These are phyloP conservation scores for Geopyxis carbonaria DNA, from an alignment of 495 filamentous ascomycete species.

Conservation along the genomic window DNA sequence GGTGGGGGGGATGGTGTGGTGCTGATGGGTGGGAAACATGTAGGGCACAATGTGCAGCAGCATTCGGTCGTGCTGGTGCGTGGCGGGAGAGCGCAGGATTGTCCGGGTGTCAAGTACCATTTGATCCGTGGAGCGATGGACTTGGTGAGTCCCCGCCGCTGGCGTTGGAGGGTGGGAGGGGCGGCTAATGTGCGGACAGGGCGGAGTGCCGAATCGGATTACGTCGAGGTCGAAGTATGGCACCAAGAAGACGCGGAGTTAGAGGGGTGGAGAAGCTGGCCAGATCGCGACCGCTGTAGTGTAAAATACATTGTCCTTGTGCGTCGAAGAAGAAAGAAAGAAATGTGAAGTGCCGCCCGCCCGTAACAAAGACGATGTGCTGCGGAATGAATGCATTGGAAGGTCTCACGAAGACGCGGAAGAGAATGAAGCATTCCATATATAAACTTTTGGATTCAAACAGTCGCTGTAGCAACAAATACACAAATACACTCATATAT, in stretches of 20 bases:
- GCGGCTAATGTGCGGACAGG: conserved; percentile 33
- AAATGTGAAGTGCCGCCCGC: too few species aligned
- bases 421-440: too few species aligned
- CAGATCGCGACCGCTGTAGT: conserved; percentile 6
- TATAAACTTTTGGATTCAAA: too few species aligned
- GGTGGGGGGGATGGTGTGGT: neutral
- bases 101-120: conserved; percentile 92
- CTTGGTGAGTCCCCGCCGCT: conserved; percentile 46
- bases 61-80: conserved; percentile 90
- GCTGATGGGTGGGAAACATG: conserved; percentile 1
- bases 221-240: conserved; percentile 88
- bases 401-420: too few species aligned
- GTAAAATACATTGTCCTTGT: too few species aligned
- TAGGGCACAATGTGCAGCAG: conserved; percentile 94
- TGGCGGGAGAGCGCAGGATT: conserved; percentile 86
- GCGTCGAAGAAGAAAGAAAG: too few species aligned
- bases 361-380: too few species aligned
- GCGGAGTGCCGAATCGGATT: conserved; percentile 71
- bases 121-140: conserved; percentile 83
- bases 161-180: neutral
- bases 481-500: too few species aligned
- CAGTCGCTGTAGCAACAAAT: too few species aligned
- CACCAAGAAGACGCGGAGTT: conserved; percentile 87
- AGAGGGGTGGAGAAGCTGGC: conserved; percentile 13
- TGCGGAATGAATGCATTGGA: too few species aligned